Evolutionary conservation across 257 asterid species (phyloP), one percentile per base, ranked within the genome.

Genomic region (Jacaranda mimosifolia): DNA sequence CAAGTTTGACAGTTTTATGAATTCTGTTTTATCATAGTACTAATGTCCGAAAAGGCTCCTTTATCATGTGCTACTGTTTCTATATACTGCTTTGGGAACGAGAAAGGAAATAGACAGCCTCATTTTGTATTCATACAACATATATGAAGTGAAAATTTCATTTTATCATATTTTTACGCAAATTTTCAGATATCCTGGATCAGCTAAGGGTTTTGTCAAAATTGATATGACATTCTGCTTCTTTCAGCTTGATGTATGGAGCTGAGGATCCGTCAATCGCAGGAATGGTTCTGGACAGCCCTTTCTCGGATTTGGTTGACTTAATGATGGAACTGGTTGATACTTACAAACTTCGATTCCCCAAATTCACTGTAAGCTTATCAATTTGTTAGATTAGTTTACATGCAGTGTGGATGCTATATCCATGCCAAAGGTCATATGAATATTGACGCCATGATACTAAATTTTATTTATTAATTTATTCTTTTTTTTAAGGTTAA

Each of bases 261-360:
- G 97, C 89, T 67, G 97, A 92, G 90, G 98, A 94, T 91, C 98
- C 98, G 75, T 94, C 98, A 38, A 91, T 94, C n/a, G 97, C 98
- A 57, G 98, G 97, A 83, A 91, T 94, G 96, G 97, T 94, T 82
- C 89, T 94, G 26, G 98, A 94, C 82, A 94, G 98, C 86, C 97
- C 98, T 59, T 94, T 94, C 58, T 92, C 97, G 0, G 98, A 94
- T 91, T 87, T 94, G 86, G 96, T 92, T 65, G 97, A 92, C 84
- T 87, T 94, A 86, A 94, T 92, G 98, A 92, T 90, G 96, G 98
- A 94, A 82, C 89, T 94, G 67, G 98, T 94, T 66, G 97, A 94
- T 86, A 91, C 96, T 40, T 91, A 89, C 86, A 92, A 92, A 90
- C 88, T 92, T 63, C 94, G 97, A 43, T 89, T 94, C 49, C 98